Evolutionary conservation across 805 yeast genomes (phyloP).

Genomic region (Zygosaccharomyces gambellarensis): DNA sequence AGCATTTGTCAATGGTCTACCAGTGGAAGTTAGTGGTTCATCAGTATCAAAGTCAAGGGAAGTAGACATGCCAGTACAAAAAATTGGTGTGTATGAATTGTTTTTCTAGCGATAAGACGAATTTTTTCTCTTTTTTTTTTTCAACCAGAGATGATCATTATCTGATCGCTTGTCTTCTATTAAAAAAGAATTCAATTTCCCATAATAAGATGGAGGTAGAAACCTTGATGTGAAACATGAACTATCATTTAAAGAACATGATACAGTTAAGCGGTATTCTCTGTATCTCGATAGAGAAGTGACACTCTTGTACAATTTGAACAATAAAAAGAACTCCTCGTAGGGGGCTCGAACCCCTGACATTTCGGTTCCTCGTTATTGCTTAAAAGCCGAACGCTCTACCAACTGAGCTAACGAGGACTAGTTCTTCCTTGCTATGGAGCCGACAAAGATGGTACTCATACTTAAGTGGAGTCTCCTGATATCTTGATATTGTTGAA

Average conservation of each 20-base stretch:
- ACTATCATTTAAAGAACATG: too few species aligned
- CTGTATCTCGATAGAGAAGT: too few species aligned
- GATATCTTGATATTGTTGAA: too few species aligned
- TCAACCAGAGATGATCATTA: not conserved
- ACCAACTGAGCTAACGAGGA: slow-evolving; percentile 63
- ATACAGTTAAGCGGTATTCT: too few species aligned
- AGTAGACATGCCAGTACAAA: slow-evolving; percentile 16
- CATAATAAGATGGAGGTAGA: slow-evolving; percentile 10
- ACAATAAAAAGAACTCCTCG: slow-evolving; percentile 38
- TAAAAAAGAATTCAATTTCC: not conserved
- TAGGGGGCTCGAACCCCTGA: slow-evolving; percentile 51
- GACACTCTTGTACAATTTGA: too few species aligned
- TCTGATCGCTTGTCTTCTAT: not conserved
- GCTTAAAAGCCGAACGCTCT: slow-evolving; percentile 66
- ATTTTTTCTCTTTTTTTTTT: not conserved
- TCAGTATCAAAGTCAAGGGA: slow-evolving; percentile 38
- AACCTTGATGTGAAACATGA: too few species aligned
- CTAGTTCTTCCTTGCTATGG: slow-evolving; percentile 32
- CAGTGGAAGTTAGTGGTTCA: slow-evolving; percentile 77
- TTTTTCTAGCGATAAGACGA: not conserved
- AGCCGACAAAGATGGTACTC: not conserved
- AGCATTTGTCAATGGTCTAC: slow-evolving; percentile 62
- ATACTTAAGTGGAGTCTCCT: too few species aligned
- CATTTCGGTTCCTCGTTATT: slow-evolving; percentile 42
- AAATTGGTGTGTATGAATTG: not conserved